Percentiles rank a stretch among this genome's conserved stretches.
These are phyloP conservation scores for Corylus americana DNA, from an alignment of 306 rosid species.

Conservation along the genomic window DNA sequence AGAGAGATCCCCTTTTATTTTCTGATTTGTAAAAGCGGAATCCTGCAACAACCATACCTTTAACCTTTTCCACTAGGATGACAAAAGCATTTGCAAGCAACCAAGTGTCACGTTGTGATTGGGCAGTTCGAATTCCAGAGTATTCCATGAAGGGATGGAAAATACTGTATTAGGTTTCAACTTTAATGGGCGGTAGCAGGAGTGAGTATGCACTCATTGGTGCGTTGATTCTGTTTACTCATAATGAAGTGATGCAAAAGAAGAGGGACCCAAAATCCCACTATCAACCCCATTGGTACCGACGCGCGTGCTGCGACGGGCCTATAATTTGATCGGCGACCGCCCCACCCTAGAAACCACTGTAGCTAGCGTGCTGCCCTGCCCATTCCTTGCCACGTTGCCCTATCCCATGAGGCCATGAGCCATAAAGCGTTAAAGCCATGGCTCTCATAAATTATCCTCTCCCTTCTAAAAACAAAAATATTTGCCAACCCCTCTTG, in stretches of 20 bases:
- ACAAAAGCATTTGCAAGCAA: conserved; percentile 35
- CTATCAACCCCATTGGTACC: conserved; percentile 42
- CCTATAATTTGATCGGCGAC: conserved; percentile 39
- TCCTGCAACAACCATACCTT: background rate
- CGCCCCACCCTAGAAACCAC: conserved; percentile 44
- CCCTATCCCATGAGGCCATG: background rate
- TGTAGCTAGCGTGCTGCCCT: conserved; percentile 23
- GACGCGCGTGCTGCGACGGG: conserved; percentile 39
- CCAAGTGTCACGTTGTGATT: conserved; percentile 1
- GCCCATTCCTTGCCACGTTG: background rate
- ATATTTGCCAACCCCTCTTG: too few relatives aligned
- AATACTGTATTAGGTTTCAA: background rate
- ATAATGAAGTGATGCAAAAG: conserved; percentile 29
- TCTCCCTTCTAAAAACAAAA: too few relatives aligned
- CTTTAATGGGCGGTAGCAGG: background rate
- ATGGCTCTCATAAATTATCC: too few relatives aligned
- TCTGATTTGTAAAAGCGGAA: too few relatives aligned
- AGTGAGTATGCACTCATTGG: conserved; percentile 42
- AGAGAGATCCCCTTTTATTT: too few relatives aligned
- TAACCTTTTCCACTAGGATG: conserved; percentile 3
- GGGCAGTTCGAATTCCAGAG: background rate
- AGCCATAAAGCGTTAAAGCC: background rate
- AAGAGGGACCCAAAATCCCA: conserved; percentile 45
- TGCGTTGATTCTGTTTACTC: conserved; percentile 32
- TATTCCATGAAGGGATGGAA: background rate